Evolutionary conservation across 129 eudicot genomes (phyloP), one percentile per base, ranked within the genome.

Genomic region (Gnaphalium uliginosum): DNA sequence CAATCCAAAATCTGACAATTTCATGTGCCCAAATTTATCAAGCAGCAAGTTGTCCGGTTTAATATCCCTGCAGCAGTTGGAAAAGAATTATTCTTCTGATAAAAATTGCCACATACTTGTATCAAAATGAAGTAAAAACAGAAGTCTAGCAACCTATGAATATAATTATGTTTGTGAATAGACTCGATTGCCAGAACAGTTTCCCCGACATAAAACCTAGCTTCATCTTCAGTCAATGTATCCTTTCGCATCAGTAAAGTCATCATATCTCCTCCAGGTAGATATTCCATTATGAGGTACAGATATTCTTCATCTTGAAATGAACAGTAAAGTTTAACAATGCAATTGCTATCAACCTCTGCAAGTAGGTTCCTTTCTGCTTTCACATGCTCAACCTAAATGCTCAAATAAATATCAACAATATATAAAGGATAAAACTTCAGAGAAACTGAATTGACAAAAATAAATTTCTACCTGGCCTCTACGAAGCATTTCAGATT

Each of bases 201-300:
- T 82, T 93, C 98, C 23, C 93, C 98, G 23, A 93, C 89, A 74
- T 93, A 93, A 84, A 93, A 93, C 71, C 89, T 78, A 17, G 98
- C 96, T 79, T 88, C 98, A 76, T 90, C 92, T 82, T 93, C 98
- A 2, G 98, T 90, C 41, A 93, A 73, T 9, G 89, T 93, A 82
- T 93, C 98, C 82, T 93, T 93, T 53, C 96, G 79, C 98, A 93
- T 93, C 30, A 93, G 84, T 78, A 93, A 75, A 61, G 98, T 93
- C 98, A 93, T 93, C 98, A 93, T 90, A 86, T 93, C 98, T 71
- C 98, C 98, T 57, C 98, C 98, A 69, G 98, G 96, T 66, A 93
- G 87, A 82, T 93, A 93, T 82, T 93, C 98, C 98, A 93, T 93
- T 57, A 93, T 83, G 32, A 93, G 96, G 71, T 93, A 93, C 19